Conservation (phyloP, 2,329 filamentous ascomycete species). For the Triangularia setosa region DNA sequence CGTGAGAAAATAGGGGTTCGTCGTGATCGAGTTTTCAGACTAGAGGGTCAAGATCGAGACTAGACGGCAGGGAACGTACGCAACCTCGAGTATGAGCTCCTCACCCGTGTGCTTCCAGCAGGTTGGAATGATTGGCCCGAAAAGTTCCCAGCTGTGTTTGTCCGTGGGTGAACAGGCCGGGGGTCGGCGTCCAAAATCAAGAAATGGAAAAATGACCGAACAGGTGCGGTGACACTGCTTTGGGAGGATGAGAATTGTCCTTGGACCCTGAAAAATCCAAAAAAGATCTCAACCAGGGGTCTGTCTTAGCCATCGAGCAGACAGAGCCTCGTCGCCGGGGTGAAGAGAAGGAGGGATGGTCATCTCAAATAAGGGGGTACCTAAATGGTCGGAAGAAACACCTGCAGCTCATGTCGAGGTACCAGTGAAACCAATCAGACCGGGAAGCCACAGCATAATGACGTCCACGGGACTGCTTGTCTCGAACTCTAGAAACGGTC, state of each 20-base stretch:
- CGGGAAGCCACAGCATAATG: neutral
- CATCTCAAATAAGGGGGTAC: neutral
- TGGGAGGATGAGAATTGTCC: neutral
- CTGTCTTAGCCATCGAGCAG: neutral
- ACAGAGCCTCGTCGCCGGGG: neutral
- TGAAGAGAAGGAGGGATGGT: neutral
- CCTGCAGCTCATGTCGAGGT: neutral
- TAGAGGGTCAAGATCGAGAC: neutral
- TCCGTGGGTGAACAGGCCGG: neutral
- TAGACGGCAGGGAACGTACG: neutral
- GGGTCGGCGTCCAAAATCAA: neutral
- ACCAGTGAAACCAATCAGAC: neutral
- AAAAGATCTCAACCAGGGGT: neutral
- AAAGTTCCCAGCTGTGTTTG: neutral
- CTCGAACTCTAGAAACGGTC: conserved; percentile 6
- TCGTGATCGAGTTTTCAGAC: neutral
- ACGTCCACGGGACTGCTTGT: neutral
- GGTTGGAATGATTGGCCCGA: neutral
- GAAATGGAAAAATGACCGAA: neutral
- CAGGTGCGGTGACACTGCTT: neutral
- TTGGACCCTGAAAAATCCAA: neutral
- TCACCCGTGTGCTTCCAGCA: neutral
- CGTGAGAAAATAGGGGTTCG: neutral
- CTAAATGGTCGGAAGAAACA: neutral
- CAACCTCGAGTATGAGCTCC: neutral